Base-by-base conservation (phyloP, 2,329 filamentous ascomycete species). In the Claviceps sp. region DNA sequence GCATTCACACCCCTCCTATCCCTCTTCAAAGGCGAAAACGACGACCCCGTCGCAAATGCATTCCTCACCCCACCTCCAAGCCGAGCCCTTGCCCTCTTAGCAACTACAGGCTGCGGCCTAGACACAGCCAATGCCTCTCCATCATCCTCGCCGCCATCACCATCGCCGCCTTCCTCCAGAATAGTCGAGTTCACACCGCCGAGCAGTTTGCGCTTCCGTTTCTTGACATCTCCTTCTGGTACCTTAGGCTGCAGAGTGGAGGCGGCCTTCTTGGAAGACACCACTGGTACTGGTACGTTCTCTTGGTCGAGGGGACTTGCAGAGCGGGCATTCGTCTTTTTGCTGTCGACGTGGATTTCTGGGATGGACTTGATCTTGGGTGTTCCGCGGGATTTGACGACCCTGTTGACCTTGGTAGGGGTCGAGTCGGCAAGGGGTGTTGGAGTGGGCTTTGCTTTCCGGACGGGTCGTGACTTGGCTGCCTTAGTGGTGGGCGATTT, bases 131-230 rank as follows among this genome's bases (percentile, higher is more conserved):
- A 62, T 47, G 68, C 59, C 48, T 78, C 78, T 11, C 66, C 79
- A 5, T 73, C 75, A 9, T 85, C 83, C 5, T 78, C 78, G 8
- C 66, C 79, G 4, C 73, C 75, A 8, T 85, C 83, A 4, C 83
- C 83, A 8, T 85, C 83, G 9, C 85, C 83, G 4, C 83, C 83
- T 8, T 85, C 83, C 53, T 85, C 83, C 53, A 91, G 88, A 5
- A 93, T 63, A 3, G 80, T 86, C 56, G 80, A 79, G 47, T 77
- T 79, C 22, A 76, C 73, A 22, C 68, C 70, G 4, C 82, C 80
- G 1, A 86, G 72, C 5, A 88, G 68, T 66, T 88, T 90, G 55
- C 85, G 79, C 71, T 85, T 89, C 74, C 84, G 88, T 63, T 79
- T 82, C 65, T 74, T 78, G 6, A 66, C 69, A 56, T 75, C 70